phyloP scores from a whole-genome alignment of 2,329 filamentous ascomycete species.

The Diaporthe australafricana region DNA sequence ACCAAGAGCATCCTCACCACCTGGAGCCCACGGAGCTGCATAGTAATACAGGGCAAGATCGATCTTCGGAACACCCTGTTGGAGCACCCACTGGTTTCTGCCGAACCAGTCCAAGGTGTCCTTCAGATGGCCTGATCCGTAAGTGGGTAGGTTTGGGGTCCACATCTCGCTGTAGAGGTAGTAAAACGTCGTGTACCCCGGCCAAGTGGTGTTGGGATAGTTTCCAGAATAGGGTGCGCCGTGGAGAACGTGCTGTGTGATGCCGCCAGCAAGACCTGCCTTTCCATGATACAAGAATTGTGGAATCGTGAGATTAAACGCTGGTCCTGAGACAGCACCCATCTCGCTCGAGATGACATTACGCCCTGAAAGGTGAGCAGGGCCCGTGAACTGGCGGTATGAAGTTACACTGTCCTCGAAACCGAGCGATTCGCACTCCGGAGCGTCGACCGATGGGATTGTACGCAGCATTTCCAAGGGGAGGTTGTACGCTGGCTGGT shows the following conservation, averaged over 20 bases:
- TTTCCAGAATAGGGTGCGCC: constrained; percentile 53
- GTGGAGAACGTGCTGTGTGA: constrained; percentile 59
- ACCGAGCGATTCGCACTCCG: constrained; percentile 54
- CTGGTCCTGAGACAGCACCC: constrained; percentile 43
- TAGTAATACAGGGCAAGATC: constrained; percentile 54
- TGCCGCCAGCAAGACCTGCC: constrained; percentile 51
- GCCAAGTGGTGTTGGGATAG: constrained; percentile 61
- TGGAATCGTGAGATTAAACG: constrained; percentile 43
- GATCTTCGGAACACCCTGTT: constrained; percentile 51
- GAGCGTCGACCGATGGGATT: constrained; percentile 51
- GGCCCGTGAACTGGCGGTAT: constrained; percentile 53
- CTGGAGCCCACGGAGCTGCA: constrained; percentile 35
- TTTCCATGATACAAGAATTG: constrained; percentile 51
- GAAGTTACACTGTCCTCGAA: constrained; percentile 52
- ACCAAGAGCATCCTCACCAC: constrained; percentile 39
- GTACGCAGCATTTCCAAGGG: constrained; percentile 55
- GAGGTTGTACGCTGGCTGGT: constrained; percentile 54
- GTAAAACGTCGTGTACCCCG: constrained; percentile 56
- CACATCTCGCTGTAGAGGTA: constrained; percentile 56
- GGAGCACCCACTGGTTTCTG: constrained; percentile 51
- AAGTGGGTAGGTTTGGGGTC: constrained; percentile 53
- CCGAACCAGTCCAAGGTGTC: constrained; percentile 52
- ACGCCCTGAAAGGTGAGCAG: constrained; percentile 52
- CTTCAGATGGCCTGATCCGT: constrained; percentile 48
- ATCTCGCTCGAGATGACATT: constrained; percentile 54